A percentile compares a stretch with the other conserved stretches of the same genome.
These are phyloP conservation scores for Piper longum DNA, from an alignment of 164 flowering plant genomes.

Conservation along the genomic window DNA sequence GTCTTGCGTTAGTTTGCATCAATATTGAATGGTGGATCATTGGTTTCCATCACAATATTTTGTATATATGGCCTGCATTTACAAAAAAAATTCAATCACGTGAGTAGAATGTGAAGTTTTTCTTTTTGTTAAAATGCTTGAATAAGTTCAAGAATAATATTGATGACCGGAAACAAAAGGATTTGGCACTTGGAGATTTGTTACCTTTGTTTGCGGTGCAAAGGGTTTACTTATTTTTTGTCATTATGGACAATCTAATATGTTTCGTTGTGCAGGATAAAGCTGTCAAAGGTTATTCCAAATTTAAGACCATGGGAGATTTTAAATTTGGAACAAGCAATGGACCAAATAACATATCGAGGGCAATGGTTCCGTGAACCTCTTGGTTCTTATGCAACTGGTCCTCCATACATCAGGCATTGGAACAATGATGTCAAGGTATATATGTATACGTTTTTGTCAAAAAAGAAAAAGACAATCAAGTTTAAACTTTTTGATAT, in stretches of 20 bases:
- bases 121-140: too few relatives aligned
- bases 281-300: slow-evolving; percentile 50
- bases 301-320: slow-evolving; percentile 97
- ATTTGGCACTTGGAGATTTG: too few relatives aligned
- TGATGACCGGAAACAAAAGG: too few relatives aligned
- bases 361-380: slow-evolving; percentile 85
- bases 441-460: slow-evolving; percentile 1
- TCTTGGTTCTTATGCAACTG: slow-evolving; percentile 68
- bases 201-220: too few relatives aligned
- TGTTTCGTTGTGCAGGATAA: slow-evolving; percentile 23
- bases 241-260: neutral
- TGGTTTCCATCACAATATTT: too few relatives aligned
- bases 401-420: slow-evolving; percentile 64
- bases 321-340: slow-evolving; percentile 79
- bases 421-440: slow-evolving; percentile 66
- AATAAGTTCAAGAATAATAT: too few relatives aligned
- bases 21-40: too few relatives aligned
- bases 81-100: too few relatives aligned
- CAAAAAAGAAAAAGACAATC: neutral
- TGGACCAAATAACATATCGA: slow-evolving; percentile 69
- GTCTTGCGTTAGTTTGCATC: too few relatives aligned
- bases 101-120: too few relatives aligned
- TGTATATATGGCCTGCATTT: too few relatives aligned
- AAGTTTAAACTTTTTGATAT: neutral
- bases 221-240: neutral